Evolutionary conservation across 306 rosid species (phyloP), one percentile per base, ranked within the genome.

Genomic region (Trichosanthes truncata): DNA sequence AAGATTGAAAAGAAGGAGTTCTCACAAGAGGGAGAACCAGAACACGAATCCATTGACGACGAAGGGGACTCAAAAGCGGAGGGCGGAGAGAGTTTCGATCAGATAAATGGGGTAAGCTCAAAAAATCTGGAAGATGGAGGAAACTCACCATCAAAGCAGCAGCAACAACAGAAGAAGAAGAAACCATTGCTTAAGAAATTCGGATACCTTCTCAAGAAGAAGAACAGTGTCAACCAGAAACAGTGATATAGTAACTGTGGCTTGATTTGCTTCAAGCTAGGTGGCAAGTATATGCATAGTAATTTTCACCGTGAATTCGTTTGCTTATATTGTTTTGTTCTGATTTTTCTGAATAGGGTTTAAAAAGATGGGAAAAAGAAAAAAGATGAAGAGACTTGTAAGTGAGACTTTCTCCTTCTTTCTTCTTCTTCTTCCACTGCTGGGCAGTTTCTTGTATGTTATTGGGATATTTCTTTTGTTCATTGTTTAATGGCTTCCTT

Each of bases 171-270:
- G 85, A 90, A 93, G 88, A 95, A 94, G 93, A 95, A 91, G 91
- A 95, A 90, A 87, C 89, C 99, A 36, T 89, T 93, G 73, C 93
- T 95, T 57, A 89, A 86, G 31, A 95, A 95, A 83, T 91, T 95
- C 20, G 99, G 99, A 81, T 90, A 94, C 86, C 89, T 95, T 62
- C 90, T 95, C 41, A 95, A 95, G 97, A 95, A 95, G 87, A 95
- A 90, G 88, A 41, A 92, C 86, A 52, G 84, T 63, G 88, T 89
- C 90, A 91, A 79, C 83, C 93, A 83, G 82, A 92, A 79, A 92
- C 84, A 92, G 93, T 94, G 82, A 74, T 49, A 67, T 13, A 80
- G 57, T 63, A 14, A 14, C 75, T 76, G 80, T 85, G 74, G 65
- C 85, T 56, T 74, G 62, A 63, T 69, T 78, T 82, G 79, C 73